These are phyloP conservation scores for Ophiocordyceps camponoti-leonardi DNA, from an alignment of 2,329 filamentous ascomycete species.

Conservation along the genomic window DNA sequence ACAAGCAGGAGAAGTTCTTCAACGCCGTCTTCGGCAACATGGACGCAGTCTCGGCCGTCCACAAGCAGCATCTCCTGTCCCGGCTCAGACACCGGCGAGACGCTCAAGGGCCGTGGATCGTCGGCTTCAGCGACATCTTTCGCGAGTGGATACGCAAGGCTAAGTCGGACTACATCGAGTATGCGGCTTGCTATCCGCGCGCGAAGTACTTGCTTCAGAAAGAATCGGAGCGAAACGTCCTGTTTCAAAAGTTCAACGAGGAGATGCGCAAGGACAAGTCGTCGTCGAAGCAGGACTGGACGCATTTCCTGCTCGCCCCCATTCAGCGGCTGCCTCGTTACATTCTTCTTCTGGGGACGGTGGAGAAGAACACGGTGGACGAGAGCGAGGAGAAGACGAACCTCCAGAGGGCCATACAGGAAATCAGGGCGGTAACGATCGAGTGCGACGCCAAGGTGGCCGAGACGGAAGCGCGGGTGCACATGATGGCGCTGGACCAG, in stretches of 20 bases:
- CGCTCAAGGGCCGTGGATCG: slow-evolving; percentile 89
- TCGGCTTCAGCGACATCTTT: slow-evolving; percentile 92
- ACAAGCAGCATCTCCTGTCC: slow-evolving; percentile 80
- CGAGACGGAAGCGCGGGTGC: slow-evolving; percentile 81
- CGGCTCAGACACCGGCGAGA: slow-evolving; percentile 94
- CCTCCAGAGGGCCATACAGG: slow-evolving; percentile 66
- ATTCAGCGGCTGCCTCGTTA: slow-evolving; percentile 89
- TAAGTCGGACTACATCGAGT: slow-evolving; percentile 74
- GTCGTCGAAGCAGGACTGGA: slow-evolving; percentile 77
- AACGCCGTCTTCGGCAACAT: slow-evolving; percentile 78
- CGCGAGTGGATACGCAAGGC: slow-evolving; percentile 97
- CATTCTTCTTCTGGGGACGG: slow-evolving; percentile 63
- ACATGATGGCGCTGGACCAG: slow-evolving; percentile 65
- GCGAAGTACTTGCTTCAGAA: slow-evolving; percentile 70
- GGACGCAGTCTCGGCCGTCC: slow-evolving; percentile 74
- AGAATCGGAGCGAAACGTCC: slow-evolving; percentile 67
- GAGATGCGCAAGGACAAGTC: slow-evolving; percentile 61
- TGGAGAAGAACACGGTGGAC: slow-evolving; percentile 65
- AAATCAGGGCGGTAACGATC: slow-evolving; percentile 75
- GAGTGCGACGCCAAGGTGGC: slow-evolving; percentile 89
- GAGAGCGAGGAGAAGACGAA: slow-evolving; percentile 87
- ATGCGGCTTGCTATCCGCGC: slow-evolving; percentile 72
- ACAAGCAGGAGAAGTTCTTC: slow-evolving; percentile 65
- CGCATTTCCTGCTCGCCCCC: slow-evolving; percentile 82
- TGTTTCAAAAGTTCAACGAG: slow-evolving; percentile 77